Base-by-base conservation (phyloP, 2,329 filamentous ascomycete genomes). In the Pseudocercospora ulei region DNA sequence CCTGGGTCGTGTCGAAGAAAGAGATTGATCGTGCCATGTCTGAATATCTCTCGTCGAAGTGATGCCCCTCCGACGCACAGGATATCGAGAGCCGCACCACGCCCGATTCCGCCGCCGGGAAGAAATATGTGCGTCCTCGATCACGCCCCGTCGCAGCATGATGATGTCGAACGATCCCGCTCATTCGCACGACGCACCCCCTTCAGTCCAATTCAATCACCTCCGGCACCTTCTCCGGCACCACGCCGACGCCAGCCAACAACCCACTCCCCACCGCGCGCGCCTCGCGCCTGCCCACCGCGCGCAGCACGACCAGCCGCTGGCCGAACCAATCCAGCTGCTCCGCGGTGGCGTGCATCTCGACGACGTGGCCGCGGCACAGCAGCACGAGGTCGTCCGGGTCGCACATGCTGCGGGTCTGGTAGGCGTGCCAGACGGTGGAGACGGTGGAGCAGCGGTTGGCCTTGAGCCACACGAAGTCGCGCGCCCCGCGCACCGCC, bases 401-500 rank as follows among this genome's bases (percentile, higher is more conserved):
- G 11, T 44, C 41, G 33, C 7, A 35, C 16, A 23, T 42, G 37
- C 16, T 20, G 9, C 24, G 39, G 26, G 34, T 36, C 23, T 36
- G 35, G 37, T 52, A 57, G 6, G 38, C 38, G 20, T 56, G 46
- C 51, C 48, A 54, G 34, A 62, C 49, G 1, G 59, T 62, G 24
- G 47, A 43, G 3, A 60, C 49, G 2, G 57, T 60, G n/a, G 49
- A 56, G 23, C 45, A 43, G 6, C 46, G 39, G 34, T 56, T 54
- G 1, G 55, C 59, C 18, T 56, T 56, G 47, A 62, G 53, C 59
- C 56, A 59, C 4, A 56, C 39, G 29, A 57, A 53, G 25, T 58
- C 54, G 13, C 43, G 44, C 23, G 43, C 44, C 7, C 19, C 23
- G 8, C 13, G 16, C 6, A 16, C 19, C 7, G 31, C 11, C 7